These are phyloP conservation scores for Orbilia quercus DNA, from an alignment of 2,329 filamentous ascomycete genomes.

Conservation along the genomic window DNA sequence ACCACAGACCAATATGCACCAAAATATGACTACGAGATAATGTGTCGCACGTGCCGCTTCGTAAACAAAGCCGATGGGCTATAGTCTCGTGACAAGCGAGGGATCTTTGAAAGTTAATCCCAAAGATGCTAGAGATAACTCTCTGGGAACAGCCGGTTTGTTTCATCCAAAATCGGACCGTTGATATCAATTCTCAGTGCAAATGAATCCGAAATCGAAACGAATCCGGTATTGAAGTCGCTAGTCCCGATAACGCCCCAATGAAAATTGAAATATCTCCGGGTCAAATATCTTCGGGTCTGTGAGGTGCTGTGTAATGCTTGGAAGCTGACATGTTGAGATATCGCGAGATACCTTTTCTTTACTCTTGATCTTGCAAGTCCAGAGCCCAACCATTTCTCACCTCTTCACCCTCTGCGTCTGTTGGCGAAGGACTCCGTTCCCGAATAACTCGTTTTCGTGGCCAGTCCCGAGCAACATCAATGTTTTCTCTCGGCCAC, in stretches of 20 bases:
- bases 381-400: conserved; percentile 42
- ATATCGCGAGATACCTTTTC: not conserved
- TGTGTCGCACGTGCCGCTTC: conserved; percentile 40
- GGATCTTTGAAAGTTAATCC: no score
- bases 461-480: conserved; percentile 91
- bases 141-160: not conserved
- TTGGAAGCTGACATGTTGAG: no score
- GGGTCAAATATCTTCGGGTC: no score
- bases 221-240: no score
- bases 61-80: conserved; percentile 31
- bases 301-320: no score
- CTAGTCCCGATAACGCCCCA: no score
- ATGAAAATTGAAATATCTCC: no score
- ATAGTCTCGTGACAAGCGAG: no score
- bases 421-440: conserved; percentile 41
- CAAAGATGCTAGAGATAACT: not conserved
- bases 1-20: conserved; percentile 5
- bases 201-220: no score
- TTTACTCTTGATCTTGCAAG: conserved; percentile 46
- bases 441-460: conserved; percentile 69
- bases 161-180: no score
- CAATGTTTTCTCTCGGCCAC: conserved; percentile 85
- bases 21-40: not conserved
- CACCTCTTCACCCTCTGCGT: conserved; percentile 26
- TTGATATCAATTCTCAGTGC: no score